These are phyloP conservation scores for Kodamaea arcana DNA, from an alignment of 1,139 yeast species.

Conservation along the genomic window DNA sequence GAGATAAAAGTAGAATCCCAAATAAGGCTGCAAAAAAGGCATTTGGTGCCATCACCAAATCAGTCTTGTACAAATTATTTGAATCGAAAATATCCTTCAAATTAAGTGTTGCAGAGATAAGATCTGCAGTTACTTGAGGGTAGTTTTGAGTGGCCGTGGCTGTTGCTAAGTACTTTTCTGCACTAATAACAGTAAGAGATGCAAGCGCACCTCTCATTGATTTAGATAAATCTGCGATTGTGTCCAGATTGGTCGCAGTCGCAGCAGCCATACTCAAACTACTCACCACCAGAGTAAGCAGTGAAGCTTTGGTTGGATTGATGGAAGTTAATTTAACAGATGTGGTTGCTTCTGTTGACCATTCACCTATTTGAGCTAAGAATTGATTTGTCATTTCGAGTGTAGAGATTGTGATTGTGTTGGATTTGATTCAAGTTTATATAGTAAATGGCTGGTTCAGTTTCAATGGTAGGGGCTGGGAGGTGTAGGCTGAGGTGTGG, in stretches of 20 bases:
- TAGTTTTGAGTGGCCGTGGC: constrained; percentile 24
- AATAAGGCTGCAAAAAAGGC: constrained; percentile 21
- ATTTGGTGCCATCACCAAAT: constrained; percentile 1
- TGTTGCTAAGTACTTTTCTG: constrained; percentile 33
- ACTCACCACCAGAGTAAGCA: constrained; percentile 9
- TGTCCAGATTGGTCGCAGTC: constrained; percentile 9
- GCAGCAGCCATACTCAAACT: constrained; percentile 7
- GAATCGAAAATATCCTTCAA: constrained; percentile 24
- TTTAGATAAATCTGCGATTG: constrained; percentile 18
- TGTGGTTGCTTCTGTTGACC: constrained; percentile 9
- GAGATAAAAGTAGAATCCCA: constrained; percentile 14
- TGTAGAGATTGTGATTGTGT: background rate
- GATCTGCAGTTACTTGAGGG: constrained; percentile 17
- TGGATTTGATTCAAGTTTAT: background rate
- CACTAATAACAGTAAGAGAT: constrained; percentile 30
- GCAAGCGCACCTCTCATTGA: constrained; percentile 36
- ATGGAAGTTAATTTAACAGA: constrained; percentile 14
- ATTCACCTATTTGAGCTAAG: constrained; percentile 5
- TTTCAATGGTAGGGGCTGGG: background rate
- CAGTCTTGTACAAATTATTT: constrained; percentile 18
- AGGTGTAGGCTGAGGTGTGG: background rate
- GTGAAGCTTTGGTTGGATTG: constrained; percentile 3
- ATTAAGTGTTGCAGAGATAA: constrained; percentile 28
- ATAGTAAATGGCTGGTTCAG: background rate
- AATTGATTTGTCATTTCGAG: background rate